Conservation (phyloP, 2,329 filamentous ascomycete genomes). For the Paecilomyces dactylethromorphus region DNA sequence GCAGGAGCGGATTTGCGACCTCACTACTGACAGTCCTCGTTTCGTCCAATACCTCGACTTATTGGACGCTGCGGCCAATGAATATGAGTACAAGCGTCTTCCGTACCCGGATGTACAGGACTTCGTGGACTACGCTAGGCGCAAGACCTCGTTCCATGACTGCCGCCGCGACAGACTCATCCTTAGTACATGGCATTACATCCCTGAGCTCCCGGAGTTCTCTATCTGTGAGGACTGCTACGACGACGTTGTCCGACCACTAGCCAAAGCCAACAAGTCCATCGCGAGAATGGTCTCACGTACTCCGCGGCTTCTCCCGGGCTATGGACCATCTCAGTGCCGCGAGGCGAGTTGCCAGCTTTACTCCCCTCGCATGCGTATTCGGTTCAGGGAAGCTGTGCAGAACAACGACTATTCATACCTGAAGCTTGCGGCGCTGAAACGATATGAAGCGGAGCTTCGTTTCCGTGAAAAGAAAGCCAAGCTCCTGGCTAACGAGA, state of each 20-base stretch:
- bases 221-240: conserved; percentile 86
- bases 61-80: conserved; percentile 48
- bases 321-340: conserved; percentile 34
- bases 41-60: conserved; percentile 53
- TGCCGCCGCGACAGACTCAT: conserved; percentile 61
- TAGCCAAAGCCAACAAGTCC: conserved; percentile 46
- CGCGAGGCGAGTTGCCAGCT: conserved; percentile 61
- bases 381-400: conserved; percentile 62
- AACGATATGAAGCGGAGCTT: conserved; percentile 51
- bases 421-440: conserved; percentile 56
- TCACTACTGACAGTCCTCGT: conserved; percentile 56
- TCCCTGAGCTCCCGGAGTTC: conserved; percentile 67
- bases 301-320: conserved; percentile 51
- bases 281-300: conserved; percentile 62
- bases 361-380: conserved; percentile 73
- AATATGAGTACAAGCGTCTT: conserved; percentile 21
- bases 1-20: conserved; percentile 56
- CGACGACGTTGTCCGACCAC: conserved; percentile 68
- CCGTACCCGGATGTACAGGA: conserved; percentile 48
- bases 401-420: conserved; percentile 60
- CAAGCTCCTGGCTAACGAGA: conserved; percentile 51
- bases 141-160: conserved; percentile 52
- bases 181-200: conserved; percentile 68
- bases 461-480: conserved; percentile 53
- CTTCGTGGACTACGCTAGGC: conserved; percentile 59